Conservation (phyloP, 495 filamentous ascomycete genomes). For the Echria macrotheca region DNA sequence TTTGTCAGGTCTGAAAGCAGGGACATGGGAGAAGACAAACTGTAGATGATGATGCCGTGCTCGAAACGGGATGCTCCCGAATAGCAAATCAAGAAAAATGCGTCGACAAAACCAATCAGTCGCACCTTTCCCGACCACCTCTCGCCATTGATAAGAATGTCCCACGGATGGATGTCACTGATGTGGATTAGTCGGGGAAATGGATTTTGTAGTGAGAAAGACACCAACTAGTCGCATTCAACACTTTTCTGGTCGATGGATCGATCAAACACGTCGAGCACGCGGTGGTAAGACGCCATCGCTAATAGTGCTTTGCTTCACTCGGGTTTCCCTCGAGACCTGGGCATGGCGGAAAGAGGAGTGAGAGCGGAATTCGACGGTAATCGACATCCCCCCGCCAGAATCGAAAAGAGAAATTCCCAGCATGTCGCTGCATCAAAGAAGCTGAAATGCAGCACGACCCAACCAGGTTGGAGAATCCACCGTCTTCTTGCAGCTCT, state of each 20-base stretch:
- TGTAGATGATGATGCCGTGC: constrained; percentile 37
- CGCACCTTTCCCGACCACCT: constrained; percentile 36
- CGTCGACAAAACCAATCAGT: constrained; percentile 38
- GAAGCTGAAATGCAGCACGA: too few relatives aligned
- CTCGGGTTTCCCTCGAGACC: too few relatives aligned
- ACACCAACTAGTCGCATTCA: constrained; percentile 35
- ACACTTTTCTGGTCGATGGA: constrained; percentile 31
- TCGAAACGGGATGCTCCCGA: constrained; percentile 34
- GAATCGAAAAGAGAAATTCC: too few relatives aligned
- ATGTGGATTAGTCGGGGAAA: not conserved
- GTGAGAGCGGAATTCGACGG: not conserved
- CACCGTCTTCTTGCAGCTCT: not conserved
- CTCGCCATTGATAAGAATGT: constrained; percentile 35
- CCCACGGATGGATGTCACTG: constrained; percentile 41
- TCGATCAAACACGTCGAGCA: constrained; percentile 35
- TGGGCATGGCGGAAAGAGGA: not conserved
- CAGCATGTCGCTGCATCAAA: not conserved
- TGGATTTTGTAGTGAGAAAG: not conserved
- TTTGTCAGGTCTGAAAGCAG: not conserved
- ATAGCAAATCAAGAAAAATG: constrained; percentile 40
- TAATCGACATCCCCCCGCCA: too few relatives aligned
- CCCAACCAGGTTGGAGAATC: not conserved
- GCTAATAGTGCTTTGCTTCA: too few relatives aligned
- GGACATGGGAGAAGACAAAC: constrained; percentile 15
- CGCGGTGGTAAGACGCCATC: constrained; percentile 41